Conservation (phyloP, 495 filamentous ascomycete genomes). For the Neurospora sp. region DNA sequence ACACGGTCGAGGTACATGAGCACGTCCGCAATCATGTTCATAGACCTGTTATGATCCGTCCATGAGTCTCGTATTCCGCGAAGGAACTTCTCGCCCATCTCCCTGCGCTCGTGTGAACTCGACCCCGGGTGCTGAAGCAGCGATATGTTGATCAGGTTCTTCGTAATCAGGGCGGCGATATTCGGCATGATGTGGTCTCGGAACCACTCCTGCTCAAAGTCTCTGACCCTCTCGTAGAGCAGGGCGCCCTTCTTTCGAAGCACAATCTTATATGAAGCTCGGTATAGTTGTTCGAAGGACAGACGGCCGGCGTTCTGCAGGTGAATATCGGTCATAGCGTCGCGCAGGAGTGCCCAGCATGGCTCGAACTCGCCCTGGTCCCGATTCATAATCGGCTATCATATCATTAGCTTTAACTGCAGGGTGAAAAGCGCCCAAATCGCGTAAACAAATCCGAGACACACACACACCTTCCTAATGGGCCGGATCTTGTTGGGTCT, state of each 20-base stretch:
- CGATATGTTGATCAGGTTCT: conserved; percentile 42
- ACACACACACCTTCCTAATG: conserved; percentile 14
- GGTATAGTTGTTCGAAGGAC: conserved; percentile 93
- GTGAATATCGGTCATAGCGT: conserved; percentile 77
- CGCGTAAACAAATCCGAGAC: background rate
- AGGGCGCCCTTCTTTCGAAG: conserved; percentile 72
- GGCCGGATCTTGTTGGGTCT: conserved; percentile 16
- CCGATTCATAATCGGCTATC: conserved; percentile 19
- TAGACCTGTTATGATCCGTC: conserved; percentile 81
- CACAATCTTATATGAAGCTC: conserved; percentile 93
- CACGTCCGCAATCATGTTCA: conserved; percentile 97
- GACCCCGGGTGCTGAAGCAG: conserved; percentile 38
- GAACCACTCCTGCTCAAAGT: conserved; percentile 75
- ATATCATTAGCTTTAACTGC: background rate
- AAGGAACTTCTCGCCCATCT: conserved; percentile 77
- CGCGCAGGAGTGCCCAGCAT: conserved; percentile 64
- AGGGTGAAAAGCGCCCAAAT: background rate
- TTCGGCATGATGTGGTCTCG: conserved; percentile 51
- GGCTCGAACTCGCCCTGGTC: conserved; percentile 57
- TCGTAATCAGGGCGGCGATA: conserved; percentile 52
- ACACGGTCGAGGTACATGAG: conserved; percentile 97
- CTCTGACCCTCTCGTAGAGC: conserved; percentile 71
- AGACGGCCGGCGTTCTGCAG: conserved; percentile 81
- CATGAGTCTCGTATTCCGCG: conserved; percentile 64
- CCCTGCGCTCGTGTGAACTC: conserved; percentile 62